Percentiles rank a stretch among this genome's conserved stretches.
Conservation (phyloP, 2,329 filamentous ascomycete genomes). For the Lachnellula hyalina region DNA sequence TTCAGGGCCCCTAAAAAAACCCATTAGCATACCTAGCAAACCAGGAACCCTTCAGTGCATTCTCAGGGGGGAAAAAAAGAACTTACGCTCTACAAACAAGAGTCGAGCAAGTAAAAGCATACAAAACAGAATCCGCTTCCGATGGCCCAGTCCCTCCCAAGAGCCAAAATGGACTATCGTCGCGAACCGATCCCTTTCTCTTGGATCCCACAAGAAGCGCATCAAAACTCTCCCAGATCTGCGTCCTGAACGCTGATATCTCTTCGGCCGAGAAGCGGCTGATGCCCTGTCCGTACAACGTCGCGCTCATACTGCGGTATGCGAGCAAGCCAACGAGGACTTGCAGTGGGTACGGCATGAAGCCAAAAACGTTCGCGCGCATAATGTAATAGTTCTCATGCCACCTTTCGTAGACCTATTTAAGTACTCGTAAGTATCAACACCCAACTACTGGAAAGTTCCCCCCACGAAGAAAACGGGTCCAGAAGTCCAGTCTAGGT, state of each 20-base stretch:
- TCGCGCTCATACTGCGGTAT: conserved; percentile 38
- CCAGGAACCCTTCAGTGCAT: neutral
- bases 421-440: neutral
- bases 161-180: conserved; percentile 48
- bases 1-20: conserved; percentile 38
- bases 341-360: conserved; percentile 47
- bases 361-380: conserved; percentile 45
- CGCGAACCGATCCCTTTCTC: conserved; percentile 23
- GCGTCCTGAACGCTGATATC: conserved; percentile 37
- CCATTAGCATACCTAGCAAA: neutral
- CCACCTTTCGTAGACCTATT: conserved; percentile 49
- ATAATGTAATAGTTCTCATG: conserved; percentile 53
- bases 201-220: conserved; percentile 37
- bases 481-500: no score
- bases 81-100: conserved; percentile 51
- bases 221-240: conserved; percentile 51
- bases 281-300: conserved; percentile 53
- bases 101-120: conserved; percentile 50
- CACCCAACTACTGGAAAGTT: neutral
- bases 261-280: conserved; percentile 47
- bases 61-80: neutral
- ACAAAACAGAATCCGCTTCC: conserved; percentile 52
- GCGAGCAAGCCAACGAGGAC: conserved; percentile 46
- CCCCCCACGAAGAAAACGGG: no score
- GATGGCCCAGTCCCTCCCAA: conserved; percentile 48